Base-by-base conservation (phyloP, 495 filamentous ascomycete species). In the Daldinia caldariorum region DNA sequence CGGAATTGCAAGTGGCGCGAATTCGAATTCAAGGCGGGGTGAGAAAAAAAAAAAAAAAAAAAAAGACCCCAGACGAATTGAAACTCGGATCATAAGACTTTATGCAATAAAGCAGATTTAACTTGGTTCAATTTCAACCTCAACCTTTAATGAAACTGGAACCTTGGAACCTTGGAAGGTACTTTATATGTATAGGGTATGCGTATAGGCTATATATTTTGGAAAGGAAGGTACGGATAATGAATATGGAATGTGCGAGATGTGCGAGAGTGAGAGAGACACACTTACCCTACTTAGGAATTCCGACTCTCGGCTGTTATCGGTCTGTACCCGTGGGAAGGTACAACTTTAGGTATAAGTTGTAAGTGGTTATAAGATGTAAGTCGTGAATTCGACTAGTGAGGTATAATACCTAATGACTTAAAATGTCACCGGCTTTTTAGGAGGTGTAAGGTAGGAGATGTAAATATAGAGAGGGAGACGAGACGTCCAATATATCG, bases 11-110 rank as follows among this genome's bases (percentile, higher is more conserved):
- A 72, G 55, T 51, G 63, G 69, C 47, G 59, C 59, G 63, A 71
- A 71, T 67, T 50, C 59, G 63, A 71, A 71, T 67, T 50, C 55
- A 59, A 71, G 69, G 69, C 63, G 69, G 63, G 63, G 63, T 66
- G 63, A 58, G 22, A 43, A 10, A 9, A 20, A 20, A 51, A 31
- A 26, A 26, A 26, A 26, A 26, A 26, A 26, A 26, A 26, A 26
- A 26, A 26, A 26, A 26, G 26, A 26, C 26, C 5, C 4, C 13
- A 14, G 50, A 35, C 39, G 38, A 34, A 59, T 43, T 59, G 22
- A n/a, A 54, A 37, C 31, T 56, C 32, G 32, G 53, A 3, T 37
- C n/a, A 56, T n/a, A 37, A n/a, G 14, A 37, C 13, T 29, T 29
- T 37, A 56, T 56, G 54, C 54, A 57, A 57, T 39, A 38, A 57